Conservation (phyloP, 2,329 filamentous ascomycete species). For the Aureobasidium sp. region DNA sequence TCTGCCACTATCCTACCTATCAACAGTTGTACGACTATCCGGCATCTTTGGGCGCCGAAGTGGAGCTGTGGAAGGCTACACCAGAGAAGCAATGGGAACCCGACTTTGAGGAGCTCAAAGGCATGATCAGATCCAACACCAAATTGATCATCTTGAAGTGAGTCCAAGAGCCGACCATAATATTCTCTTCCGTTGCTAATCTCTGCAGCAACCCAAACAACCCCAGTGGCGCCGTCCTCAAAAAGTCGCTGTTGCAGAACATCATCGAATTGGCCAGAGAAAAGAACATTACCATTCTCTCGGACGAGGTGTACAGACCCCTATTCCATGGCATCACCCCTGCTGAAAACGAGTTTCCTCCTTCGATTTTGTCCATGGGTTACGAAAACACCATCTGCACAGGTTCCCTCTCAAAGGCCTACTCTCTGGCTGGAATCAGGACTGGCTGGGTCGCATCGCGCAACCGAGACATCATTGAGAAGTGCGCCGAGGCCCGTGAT, state of each 20-base stretch:
- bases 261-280: constrained; percentile 56
- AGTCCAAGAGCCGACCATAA: background rate
- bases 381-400: constrained; percentile 65
- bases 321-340: constrained; percentile 63
- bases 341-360: constrained; percentile 47
- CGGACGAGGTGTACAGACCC: constrained; percentile 77
- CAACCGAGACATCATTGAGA: constrained; percentile 51
- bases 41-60: constrained; percentile 62
- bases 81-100: constrained; percentile 58
- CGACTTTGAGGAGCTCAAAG: constrained; percentile 55
- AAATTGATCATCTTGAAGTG: constrained; percentile 60
- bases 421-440: constrained; percentile 70
- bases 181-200: background rate
- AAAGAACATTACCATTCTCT: constrained; percentile 57
- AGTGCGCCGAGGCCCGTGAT: constrained; percentile 57
- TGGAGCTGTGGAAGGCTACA: constrained; percentile 65
- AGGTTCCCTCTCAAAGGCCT: constrained; percentile 78
- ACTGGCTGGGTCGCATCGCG: constrained; percentile 74
- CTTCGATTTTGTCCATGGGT: constrained; percentile 61
- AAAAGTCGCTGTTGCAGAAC: constrained; percentile 48
- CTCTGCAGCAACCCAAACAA: constrained; percentile 66
- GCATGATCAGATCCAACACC: constrained; percentile 57
- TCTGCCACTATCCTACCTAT: constrained; percentile 81
- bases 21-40: constrained; percentile 76
- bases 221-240: constrained; percentile 64